A percentile compares a stretch with the other conserved stretches of the same genome.
Conservation (phyloP, 129 eudicot genomes). For the Heracleum sosnowskyi region DNA sequence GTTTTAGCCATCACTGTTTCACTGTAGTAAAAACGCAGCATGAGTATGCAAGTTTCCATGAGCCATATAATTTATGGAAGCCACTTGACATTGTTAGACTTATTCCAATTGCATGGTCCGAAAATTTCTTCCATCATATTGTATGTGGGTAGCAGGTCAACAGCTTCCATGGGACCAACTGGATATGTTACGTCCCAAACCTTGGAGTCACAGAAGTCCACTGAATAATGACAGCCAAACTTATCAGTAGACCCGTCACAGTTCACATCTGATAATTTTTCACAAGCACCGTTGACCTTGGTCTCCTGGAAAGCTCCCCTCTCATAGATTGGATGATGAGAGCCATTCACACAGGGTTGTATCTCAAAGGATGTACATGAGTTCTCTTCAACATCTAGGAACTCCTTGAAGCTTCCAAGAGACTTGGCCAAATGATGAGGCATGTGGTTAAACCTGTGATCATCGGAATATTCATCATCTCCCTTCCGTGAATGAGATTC, state of each 20-base stretch:
- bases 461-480: background rate
- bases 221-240: conserved; percentile 24
- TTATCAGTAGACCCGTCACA: conserved; percentile 11
- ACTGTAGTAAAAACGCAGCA: background rate
- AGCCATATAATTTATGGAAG: background rate
- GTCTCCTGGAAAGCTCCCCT: conserved; percentile 11
- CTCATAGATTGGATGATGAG: conserved; percentile 5
- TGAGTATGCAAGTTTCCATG: background rate
- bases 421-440: background rate
- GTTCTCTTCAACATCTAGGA: background rate
- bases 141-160: conserved; percentile 50
- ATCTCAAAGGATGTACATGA: conserved; percentile 16
- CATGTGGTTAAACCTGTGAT: background rate
- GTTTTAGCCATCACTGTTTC: background rate
- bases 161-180: conserved; percentile 20
- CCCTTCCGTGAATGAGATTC: background rate
- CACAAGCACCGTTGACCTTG: conserved; percentile 12
- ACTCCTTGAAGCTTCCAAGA: conserved; percentile 1
- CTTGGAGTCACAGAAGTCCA: conserved; percentile 20
- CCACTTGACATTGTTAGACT: conserved; percentile 24
- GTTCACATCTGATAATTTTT: background rate
- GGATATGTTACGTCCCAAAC: conserved; percentile 30
- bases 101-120: conserved; percentile 28
- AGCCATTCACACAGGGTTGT: background rate
- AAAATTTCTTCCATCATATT: conserved; percentile 55